phyloP scores from a whole-genome alignment of 306 rosid genomes.

The Gynostemma pentaphyllum region DNA sequence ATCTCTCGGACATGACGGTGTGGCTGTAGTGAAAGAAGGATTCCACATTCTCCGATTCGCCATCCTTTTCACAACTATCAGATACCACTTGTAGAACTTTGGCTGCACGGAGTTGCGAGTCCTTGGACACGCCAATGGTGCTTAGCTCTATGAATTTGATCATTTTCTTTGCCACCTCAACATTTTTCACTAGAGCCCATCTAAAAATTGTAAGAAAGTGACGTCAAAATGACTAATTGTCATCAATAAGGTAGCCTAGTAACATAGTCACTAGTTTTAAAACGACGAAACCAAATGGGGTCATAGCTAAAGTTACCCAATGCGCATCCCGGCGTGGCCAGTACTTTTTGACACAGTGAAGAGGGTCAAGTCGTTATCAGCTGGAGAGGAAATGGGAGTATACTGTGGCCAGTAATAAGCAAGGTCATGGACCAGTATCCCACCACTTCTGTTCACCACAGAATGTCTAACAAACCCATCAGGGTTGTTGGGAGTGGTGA shows the following conservation, averaged over 20 bases:
- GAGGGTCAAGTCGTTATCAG: slow-evolving; percentile 52
- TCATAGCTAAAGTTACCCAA: slow-evolving; percentile 47
- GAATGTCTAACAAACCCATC: slow-evolving; percentile 58
- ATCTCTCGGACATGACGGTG: slow-evolving; percentile 42
- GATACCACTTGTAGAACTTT: slow-evolving; percentile 46
- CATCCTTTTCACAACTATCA: slow-evolving; percentile 26
- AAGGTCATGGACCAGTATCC: slow-evolving; percentile 55
- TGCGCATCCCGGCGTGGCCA: slow-evolving; percentile 84
- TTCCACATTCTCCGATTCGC: slow-evolving; percentile 9
- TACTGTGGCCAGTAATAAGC: slow-evolving; percentile 98
- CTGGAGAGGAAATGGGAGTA: slow-evolving; percentile 55
- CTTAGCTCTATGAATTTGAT: slow-evolving; percentile 55
- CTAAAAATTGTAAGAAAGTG: slow-evolving; percentile 17
- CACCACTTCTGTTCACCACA: slow-evolving; percentile 42
- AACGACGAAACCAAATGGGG: neutral
- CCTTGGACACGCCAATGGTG: slow-evolving; percentile 87
- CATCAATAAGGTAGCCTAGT: too few relatives aligned
- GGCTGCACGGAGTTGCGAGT: slow-evolving; percentile 83
- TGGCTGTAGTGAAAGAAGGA: slow-evolving; percentile 48
- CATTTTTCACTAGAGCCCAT: slow-evolving; percentile 83
- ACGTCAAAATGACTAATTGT: neutral
- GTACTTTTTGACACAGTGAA: slow-evolving; percentile 82
- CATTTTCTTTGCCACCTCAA: slow-evolving; percentile 60
- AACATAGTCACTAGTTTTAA: too few relatives aligned
- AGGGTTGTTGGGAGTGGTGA: slow-evolving; percentile 91